Percentiles rank a stretch among this genome's conserved stretches.
phyloP scores from a whole-genome alignment of 2,329 filamentous ascomycete species.

The Leptodontidium sp. region DNA sequence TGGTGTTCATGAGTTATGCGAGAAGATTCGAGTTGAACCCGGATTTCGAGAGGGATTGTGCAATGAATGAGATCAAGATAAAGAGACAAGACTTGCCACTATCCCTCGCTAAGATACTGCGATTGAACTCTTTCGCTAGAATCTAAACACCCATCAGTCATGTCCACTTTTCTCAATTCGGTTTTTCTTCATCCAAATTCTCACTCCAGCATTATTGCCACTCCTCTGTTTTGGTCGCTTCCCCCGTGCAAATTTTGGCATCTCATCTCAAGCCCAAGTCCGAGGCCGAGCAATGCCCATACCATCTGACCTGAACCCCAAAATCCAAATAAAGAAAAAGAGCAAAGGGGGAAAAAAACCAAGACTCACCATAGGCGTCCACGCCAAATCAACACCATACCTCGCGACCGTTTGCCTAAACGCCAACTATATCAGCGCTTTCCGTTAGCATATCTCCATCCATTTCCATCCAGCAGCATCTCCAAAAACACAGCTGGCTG shows the following conservation, averaged over 20 bases:
- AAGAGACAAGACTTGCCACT: slow-evolving; percentile 54
- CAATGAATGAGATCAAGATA: no score
- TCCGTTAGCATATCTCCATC: not conserved
- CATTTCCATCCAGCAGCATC: not conserved
- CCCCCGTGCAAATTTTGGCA: no score
- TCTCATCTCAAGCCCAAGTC: no score
- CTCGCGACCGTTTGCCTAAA: slow-evolving; percentile 72
- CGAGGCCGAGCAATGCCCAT: no score
- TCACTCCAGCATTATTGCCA: not conserved
- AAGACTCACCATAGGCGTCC: slow-evolving; percentile 69
- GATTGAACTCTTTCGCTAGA: slow-evolving; percentile 73
- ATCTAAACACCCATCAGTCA: slow-evolving; percentile 49
- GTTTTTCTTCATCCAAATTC: not conserved
- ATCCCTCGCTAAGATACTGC: slow-evolving; percentile 65
- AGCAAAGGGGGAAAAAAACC: not conserved
- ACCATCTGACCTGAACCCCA: not conserved
- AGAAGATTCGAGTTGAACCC: no score
- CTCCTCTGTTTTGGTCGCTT: no score
- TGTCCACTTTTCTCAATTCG: not conserved
- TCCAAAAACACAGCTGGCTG: not conserved
- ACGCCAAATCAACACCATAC: slow-evolving; percentile 72
- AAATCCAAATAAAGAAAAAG: not conserved
- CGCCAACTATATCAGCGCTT: slow-evolving; percentile 60
- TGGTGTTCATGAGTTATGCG: no score
- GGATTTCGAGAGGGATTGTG: no score